phyloP scores from a whole-genome alignment of 495 filamentous ascomycete genomes.

The Penicillium salamii region DNA sequence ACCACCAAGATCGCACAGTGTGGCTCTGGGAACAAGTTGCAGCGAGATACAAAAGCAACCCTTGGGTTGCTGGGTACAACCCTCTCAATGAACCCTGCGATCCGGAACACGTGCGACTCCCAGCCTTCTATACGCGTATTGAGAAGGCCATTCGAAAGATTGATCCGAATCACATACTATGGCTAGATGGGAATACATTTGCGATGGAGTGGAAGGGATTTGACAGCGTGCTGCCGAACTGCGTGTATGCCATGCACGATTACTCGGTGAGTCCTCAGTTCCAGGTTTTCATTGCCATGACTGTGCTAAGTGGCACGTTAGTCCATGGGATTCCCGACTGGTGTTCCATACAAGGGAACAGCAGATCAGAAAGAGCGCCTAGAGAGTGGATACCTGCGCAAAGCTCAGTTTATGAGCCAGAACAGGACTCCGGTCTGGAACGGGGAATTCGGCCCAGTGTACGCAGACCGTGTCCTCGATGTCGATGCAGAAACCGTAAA shows the following conservation, averaged over 20 bases:
- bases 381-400: constrained; percentile 47
- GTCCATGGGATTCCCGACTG: constrained; percentile 55
- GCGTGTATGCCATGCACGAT: constrained; percentile 62
- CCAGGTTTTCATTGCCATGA: background rate
- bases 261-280: constrained; percentile 39
- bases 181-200: constrained; percentile 64
- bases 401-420: constrained; percentile 56
- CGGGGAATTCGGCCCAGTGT: constrained; percentile 65
- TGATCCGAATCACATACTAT: constrained; percentile 62
- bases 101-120: constrained; percentile 52
- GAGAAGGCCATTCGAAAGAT: constrained; percentile 57
- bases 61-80: constrained; percentile 62
- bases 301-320: background rate
- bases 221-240: constrained; percentile 48
- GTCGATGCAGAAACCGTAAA: constrained; percentile 46
- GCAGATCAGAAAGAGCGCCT: constrained; percentile 49
- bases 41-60: constrained; percentile 52
- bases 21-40: constrained; percentile 61
- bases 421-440: constrained; percentile 60
- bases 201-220: constrained; percentile 54
- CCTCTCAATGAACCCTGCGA: constrained; percentile 66
- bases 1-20: constrained; percentile 58
- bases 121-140: constrained; percentile 54
- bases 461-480: constrained; percentile 38
- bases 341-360: constrained; percentile 50